A percentile compares a stretch with the other conserved stretches of the same genome.
These are phyloP conservation scores for Fusarium verticillioides DNA, from an alignment of 2,329 filamentous ascomycete genomes.

Conservation along the genomic window DNA sequence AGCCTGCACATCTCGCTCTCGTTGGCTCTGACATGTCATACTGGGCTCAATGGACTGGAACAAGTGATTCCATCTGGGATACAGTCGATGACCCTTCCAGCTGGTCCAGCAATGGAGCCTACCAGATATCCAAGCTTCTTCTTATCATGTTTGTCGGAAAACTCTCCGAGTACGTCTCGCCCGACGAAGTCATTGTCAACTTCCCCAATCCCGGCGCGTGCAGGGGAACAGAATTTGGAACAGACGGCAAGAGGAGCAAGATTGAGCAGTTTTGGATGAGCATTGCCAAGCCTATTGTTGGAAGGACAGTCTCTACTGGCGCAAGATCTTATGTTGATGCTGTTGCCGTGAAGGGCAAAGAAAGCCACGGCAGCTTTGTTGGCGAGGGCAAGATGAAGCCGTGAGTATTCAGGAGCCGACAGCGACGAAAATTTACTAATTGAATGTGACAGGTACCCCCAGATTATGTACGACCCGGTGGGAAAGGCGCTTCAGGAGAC, in stretches of 20 bases:
- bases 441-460: constrained; percentile 9
- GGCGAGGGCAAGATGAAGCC: constrained; percentile 43
- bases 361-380: constrained; percentile 42
- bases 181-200: constrained; percentile 58
- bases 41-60: constrained; percentile 38
- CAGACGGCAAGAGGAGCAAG: constrained; percentile 43
- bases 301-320: constrained; percentile 22
- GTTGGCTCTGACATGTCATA: constrained; percentile 49
- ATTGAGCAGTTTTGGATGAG: constrained; percentile 23
- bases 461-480: constrained; percentile 36
- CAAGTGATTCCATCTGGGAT: constrained; percentile 40
- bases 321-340: constrained; percentile 42
- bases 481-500: constrained; percentile 33
- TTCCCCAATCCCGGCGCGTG: constrained; percentile 58
- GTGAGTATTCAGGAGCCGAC: constrained; percentile 15
- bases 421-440: not conserved
- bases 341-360: constrained; percentile 30
- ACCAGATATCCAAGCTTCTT: constrained; percentile 48
- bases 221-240: constrained; percentile 55
- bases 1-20: constrained; percentile 43
- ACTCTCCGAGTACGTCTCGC: constrained; percentile 50
- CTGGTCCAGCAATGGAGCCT: constrained; percentile 22
- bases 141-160: constrained; percentile 52
- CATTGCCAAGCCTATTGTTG: constrained; percentile 15
- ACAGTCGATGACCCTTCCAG: constrained; percentile 31